Base-by-base conservation (phyloP, 2,329 filamentous ascomycete species). In the Microascus cirrosus region DNA sequence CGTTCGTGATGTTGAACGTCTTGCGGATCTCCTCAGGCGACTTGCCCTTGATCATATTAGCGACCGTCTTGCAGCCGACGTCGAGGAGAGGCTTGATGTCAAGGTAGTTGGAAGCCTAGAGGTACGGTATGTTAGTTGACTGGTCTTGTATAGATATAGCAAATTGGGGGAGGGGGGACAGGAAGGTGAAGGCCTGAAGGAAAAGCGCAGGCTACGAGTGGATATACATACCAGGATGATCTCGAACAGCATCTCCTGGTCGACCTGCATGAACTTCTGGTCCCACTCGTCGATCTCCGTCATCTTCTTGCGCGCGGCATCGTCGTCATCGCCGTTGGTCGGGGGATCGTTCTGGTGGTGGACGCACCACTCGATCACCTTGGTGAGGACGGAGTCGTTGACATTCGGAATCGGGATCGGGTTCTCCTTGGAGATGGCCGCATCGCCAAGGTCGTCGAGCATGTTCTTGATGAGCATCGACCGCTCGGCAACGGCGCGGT, bases 21-120 rank as follows among this genome's bases (percentile, higher is more conserved):
- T 97, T 99, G 56, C 94, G 89, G 67, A 99, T 99, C 78, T 99
- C 94, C 72, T 99, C 94, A 2, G 94, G 94, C 0, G 91, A 96
- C 82, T 99, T 99, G 77, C 94, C 94, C 88, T 99, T 99, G 81
- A 99, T 99, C 94, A 99, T 99, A 77, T 99, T 99, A 61, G 94
- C 94, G 18, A 99, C 94, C 0, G 94, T 99, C 84, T 99, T 99
- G 84, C 94, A 99, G 61, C 94, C 94, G 60, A 97, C 93, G 63
- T 99, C 94, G 32, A 99, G 86, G 1, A 99, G 87, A 1, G 91
- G 88, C 82, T 97, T 99, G 79, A 99, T 99, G 65, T 99, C 94
- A 60, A 99, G 87, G 73, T 97, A 99, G 80, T 99, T 99, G 67
- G 93, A 90, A 3, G 94, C 94, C 89, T 94, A 20, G 10, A 48